These are phyloP conservation scores for Erysiphe pulchra DNA, from an alignment of 2,329 filamentous ascomycete genomes.

Conservation along the genomic window DNA sequence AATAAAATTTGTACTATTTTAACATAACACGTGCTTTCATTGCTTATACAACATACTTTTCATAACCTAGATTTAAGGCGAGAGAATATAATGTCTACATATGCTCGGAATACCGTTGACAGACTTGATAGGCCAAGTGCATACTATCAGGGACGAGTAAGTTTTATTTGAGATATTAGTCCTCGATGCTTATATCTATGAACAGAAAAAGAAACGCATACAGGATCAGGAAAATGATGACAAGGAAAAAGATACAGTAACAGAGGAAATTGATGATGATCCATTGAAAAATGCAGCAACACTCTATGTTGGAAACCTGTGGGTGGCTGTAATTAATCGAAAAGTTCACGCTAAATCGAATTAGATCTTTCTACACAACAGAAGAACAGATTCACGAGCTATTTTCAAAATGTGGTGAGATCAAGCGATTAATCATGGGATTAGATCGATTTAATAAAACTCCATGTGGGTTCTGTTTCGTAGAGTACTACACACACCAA, in stretches of 20 bases:
- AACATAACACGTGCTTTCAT: too few species aligned
- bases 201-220: constrained; percentile 26
- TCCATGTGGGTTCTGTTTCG: constrained; percentile 96
- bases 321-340: constrained; percentile 14
- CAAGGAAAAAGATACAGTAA: constrained; percentile 19
- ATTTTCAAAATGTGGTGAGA: constrained; percentile 88
- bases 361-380: constrained; percentile 85
- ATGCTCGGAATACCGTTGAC: constrained; percentile 48
- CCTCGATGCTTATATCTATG: neutral
- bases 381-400: constrained; percentile 98
- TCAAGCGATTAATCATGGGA: constrained; percentile 95
- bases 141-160: constrained; percentile 67
- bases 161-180: constrained; percentile 5
- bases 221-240: constrained; percentile 31
- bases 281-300: constrained; percentile 73
- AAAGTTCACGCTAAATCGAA: neutral
- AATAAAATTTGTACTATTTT: too few species aligned
- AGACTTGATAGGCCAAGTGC: constrained; percentile 83
- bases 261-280: constrained; percentile 37
- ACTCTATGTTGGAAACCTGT: constrained; percentile 93
- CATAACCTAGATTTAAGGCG: too few species aligned
- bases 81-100: constrained; percentile 10
- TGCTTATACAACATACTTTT: too few species aligned
- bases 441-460: constrained; percentile 94
- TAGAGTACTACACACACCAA: constrained; percentile 96